phyloP scores from a whole-genome alignment of 2,329 filamentous ascomycete species.

The Metarhizium robertsii region DNA sequence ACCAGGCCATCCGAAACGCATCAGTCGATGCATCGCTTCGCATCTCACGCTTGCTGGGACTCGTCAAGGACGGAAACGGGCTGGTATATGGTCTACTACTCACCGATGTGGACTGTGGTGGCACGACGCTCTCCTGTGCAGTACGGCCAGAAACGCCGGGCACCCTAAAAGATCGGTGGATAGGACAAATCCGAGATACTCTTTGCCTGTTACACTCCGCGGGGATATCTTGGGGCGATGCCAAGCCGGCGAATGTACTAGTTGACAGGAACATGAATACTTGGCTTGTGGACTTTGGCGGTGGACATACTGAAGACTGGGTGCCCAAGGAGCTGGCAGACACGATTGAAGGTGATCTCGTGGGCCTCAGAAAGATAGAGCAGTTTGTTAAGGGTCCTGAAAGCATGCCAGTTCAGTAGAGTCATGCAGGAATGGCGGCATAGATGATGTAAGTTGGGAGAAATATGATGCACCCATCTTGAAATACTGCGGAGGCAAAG shows the following conservation, averaged over 20 bases:
- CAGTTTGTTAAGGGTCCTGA: too few relatives aligned
- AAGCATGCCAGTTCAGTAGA: too few relatives aligned
- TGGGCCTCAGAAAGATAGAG: too few relatives aligned
- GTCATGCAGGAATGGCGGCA: too few relatives aligned
- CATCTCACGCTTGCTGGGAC: too few relatives aligned
- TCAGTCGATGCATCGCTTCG: too few relatives aligned
- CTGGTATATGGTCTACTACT: slow-evolving; percentile 5
- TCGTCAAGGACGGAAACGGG: too few relatives aligned
- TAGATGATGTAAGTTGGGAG: too few relatives aligned
- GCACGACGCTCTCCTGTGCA: slow-evolving; percentile 1
- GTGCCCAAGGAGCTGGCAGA: neutral
- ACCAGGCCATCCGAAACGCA: too few relatives aligned
- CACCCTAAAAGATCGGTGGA: neutral
- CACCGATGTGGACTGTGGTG: slow-evolving; percentile 7
- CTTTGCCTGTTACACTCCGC: neutral
- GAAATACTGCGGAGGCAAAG: too few relatives aligned
- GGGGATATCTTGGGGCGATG: neutral
- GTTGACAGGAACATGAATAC: slow-evolving; percentile 17
- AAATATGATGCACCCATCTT: too few relatives aligned
- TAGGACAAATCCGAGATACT: neutral
- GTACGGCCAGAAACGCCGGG: neutral
- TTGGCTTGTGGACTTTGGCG: slow-evolving; percentile 22
- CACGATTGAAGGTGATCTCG: neutral
- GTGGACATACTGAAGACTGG: slow-evolving; percentile 6
- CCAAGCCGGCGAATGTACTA: slow-evolving; percentile 9